Conservation (phyloP, 495 filamentous ascomycete genomes). For the Cladorrhinum samala region DNA sequence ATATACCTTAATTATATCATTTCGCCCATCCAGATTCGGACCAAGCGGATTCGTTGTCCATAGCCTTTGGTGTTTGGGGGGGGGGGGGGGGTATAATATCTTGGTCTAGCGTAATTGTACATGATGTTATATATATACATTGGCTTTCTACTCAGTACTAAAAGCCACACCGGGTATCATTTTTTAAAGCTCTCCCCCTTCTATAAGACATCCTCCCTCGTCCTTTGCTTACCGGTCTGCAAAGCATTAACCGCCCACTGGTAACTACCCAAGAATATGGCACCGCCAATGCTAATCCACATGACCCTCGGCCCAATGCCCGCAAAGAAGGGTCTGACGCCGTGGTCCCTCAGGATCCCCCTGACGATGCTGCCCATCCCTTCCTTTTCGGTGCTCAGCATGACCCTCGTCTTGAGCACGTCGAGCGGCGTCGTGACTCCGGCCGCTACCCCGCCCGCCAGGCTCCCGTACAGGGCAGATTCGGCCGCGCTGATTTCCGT, state of each 20-base stretch:
- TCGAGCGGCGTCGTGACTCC: slow-evolving; percentile 89
- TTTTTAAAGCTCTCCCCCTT: background rate
- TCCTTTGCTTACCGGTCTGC: too few relatives aligned
- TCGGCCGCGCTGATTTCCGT: slow-evolving; percentile 64
- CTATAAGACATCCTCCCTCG: too few relatives aligned
- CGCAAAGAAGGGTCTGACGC: slow-evolving; percentile 72
- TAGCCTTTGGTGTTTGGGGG: too few relatives aligned
- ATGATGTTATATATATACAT: too few relatives aligned
- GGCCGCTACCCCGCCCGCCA: slow-evolving; percentile 80
- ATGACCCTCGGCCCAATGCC: slow-evolving; percentile 83
- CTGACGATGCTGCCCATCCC: slow-evolving; percentile 53
- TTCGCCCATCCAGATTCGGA: too few relatives aligned
- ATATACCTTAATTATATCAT: too few relatives aligned
- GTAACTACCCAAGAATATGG: slow-evolving; percentile 93
- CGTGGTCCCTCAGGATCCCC: slow-evolving; percentile 62
- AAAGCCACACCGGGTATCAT: too few relatives aligned
- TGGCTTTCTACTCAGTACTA: too few relatives aligned
- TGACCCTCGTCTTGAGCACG: slow-evolving; percentile 93
- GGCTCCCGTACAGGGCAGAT: slow-evolving; percentile 78
- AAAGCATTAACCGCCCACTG: slow-evolving; percentile 80
- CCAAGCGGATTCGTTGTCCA: too few relatives aligned
- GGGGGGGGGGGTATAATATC: too few relatives aligned
- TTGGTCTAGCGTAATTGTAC: too few relatives aligned
- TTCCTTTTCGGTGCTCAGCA: slow-evolving; percentile 65
- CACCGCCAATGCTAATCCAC: slow-evolving; percentile 92